Percentiles rank a stretch among this genome's conserved stretches.
These are phyloP conservation scores for Globisporangium canariense DNA, from an alignment of 352 stramenopile genomes.

Conservation along the genomic window DNA sequence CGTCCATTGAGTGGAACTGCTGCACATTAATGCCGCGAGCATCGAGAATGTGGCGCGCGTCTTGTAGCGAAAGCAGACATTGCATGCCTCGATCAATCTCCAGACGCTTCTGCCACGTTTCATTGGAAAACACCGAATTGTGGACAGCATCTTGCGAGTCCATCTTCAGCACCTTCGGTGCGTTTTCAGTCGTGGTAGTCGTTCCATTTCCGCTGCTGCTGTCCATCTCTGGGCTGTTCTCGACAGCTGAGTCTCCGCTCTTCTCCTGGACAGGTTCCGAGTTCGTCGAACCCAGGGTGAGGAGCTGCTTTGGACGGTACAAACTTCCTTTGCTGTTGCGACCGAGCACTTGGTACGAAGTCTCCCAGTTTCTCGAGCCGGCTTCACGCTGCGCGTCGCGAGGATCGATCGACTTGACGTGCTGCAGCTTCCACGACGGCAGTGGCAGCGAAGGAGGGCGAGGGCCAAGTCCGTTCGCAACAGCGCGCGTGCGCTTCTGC, in stretches of 20 bases:
- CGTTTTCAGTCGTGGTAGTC: neutral
- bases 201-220: neutral
- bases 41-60: constrained; percentile 78
- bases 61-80: constrained; percentile 75
- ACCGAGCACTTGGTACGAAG: constrained; percentile 67
- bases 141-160: constrained; percentile 28
- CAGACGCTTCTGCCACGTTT: constrained; percentile 67
- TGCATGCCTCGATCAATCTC: constrained; percentile 73
- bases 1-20: constrained; percentile 81
- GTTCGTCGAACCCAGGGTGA: constrained; percentile 38
- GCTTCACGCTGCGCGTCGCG: constrained; percentile 54
- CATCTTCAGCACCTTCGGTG: constrained; percentile 59
- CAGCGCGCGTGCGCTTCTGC: constrained; percentile 62
- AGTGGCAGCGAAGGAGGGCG: constrained; percentile 38
- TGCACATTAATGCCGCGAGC: constrained; percentile 82
- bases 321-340: constrained; percentile 76
- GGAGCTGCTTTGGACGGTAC: constrained; percentile 68
- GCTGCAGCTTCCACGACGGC: constrained; percentile 81
- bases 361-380: constrained; percentile 75
- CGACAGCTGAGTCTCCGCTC: constrained; percentile 14
- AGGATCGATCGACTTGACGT: constrained; percentile 73
- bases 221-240: constrained; percentile 2
- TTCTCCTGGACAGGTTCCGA: constrained; percentile 14
- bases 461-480: constrained; percentile 22
- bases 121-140: constrained; percentile 71